A percentile compares a stretch with the other conserved stretches of the same genome.
Evolutionary conservation across 2,329 filamentous ascomycete genomes (phyloP).

Genomic region (Botryotinia convoluta): DNA sequence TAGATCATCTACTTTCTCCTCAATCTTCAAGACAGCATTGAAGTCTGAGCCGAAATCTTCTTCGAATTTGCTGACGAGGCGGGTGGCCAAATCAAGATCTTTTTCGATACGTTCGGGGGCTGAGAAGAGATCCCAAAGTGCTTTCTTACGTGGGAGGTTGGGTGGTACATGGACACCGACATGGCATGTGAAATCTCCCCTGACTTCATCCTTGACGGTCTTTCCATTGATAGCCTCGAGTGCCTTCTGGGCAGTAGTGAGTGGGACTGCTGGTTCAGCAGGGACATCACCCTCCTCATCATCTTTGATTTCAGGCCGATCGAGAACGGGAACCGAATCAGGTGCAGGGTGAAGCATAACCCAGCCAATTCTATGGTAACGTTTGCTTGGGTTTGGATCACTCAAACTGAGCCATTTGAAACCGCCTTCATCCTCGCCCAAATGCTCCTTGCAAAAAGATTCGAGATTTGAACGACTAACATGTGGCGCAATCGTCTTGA

Average conservation of each 20-base stretch:
- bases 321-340: slow-evolving; percentile 62
- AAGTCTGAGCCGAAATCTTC: slow-evolving; percentile 74
- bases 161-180: slow-evolving; percentile 94
- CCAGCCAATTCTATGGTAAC: slow-evolving; percentile 97
- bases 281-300: slow-evolving; percentile 52
- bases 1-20: slow-evolving; percentile 81
- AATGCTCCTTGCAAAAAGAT: slow-evolving; percentile 88
- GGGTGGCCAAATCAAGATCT: slow-evolving; percentile 78
- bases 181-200: slow-evolving; percentile 95
- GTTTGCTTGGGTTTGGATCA: slow-evolving; percentile 94
- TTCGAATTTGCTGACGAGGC: slow-evolving; percentile 82
- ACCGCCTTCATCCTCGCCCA: slow-evolving; percentile 85
- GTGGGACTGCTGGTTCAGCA: slow-evolving; percentile 43
- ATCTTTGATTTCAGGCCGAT: slow-evolving; percentile 69
- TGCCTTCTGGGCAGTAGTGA: slow-evolving; percentile 75
- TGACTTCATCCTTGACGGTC: slow-evolving; percentile 89
- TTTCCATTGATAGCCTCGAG: slow-evolving; percentile 96
- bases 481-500: slow-evolving; percentile 96
- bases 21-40: slow-evolving; percentile 76
- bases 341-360: slow-evolving; percentile 86
- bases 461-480: slow-evolving; percentile 93
- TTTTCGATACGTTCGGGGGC: slow-evolving; percentile 90
- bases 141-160: slow-evolving; percentile 83
- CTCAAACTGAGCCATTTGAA: slow-evolving; percentile 96
- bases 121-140: slow-evolving; percentile 94